Evolutionary conservation across 441 rosid species (phyloP), one percentile per base, ranked within the genome.

Genomic region (Pelargonium fulgidum): DNA sequence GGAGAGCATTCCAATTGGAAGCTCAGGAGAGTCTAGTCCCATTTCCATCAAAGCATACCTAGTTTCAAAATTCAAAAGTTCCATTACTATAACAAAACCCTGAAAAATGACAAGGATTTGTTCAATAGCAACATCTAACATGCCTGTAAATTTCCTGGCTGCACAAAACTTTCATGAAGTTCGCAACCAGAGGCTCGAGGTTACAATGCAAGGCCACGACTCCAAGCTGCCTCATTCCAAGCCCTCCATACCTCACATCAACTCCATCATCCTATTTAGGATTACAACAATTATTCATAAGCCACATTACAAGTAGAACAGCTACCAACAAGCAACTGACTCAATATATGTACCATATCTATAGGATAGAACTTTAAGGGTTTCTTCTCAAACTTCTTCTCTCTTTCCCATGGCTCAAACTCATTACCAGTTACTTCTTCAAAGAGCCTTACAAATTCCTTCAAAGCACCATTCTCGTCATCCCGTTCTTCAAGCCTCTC

Each of bases 341-440:
- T 22, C 24, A 22, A 9, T 11, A 66, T 0, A 42, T 16, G 14
- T 76, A 91, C 95, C 93, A 89, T 93, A 79, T 87, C 97, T 71
- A 88, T 26, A 0, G 94, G 93, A 65, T 72, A 84, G 29, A 86
- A 88, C 65, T 85, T 81, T 7, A 80, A 74, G n/a, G 80, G 81
- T 71, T 86, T 89, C 81, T 93, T 91, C 66, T 85, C 80, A 58
- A 91, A 81, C 76, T 81, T 85, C 78, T 86, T 88, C 70, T 91
- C 91, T 72, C 85, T 81, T 67, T 93, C 97, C 94, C 94, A 89
- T 2, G 90, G 87, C 78, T 83, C 88, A 24, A 93, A 93, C 42
- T 88, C 89, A 68, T 91, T 90, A 7, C 92, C 89, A 7, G 91
- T 89, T 7, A 85, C 59, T 41, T 87, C 93, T 70, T 91, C 88